These are phyloP conservation scores for Candolleomyces eurysporus DNA, from an alignment of 768 basidiomycete species.

Conservation along the genomic window DNA sequence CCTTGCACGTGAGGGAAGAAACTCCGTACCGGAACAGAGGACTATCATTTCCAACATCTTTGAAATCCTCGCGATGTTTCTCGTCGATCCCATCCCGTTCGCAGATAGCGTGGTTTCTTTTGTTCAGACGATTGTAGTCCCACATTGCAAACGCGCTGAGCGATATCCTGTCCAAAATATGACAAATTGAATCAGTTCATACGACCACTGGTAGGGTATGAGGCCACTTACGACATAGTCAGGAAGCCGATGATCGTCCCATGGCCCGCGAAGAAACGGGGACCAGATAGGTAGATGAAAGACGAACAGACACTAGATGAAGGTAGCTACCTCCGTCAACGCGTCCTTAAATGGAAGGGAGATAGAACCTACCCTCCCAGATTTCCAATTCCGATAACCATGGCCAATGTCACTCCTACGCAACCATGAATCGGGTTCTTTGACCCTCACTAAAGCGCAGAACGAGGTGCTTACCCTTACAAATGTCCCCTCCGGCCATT, in stretches of 20 bases:
- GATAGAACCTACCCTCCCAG: constrained; percentile 37
- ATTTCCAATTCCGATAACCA: constrained; percentile 55
- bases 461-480: constrained; percentile 15
- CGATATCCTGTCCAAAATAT: constrained; percentile 23
- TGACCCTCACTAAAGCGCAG: neutral
- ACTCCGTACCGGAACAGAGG: constrained; percentile 49
- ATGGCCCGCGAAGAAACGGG: constrained; percentile 37
- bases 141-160: constrained; percentile 44
- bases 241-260: constrained; percentile 29
- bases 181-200: neutral
- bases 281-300: constrained; percentile 36
- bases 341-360: neutral
- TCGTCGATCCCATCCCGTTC: constrained; percentile 38
- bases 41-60: constrained; percentile 48
- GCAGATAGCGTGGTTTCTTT: constrained; percentile 44
- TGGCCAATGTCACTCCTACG: constrained; percentile 39
- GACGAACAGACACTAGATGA: constrained; percentile 32
- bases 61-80: constrained; percentile 36
- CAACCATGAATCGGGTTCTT: constrained; percentile 14
- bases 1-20: neutral
- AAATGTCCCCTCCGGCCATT: constrained; percentile 55
- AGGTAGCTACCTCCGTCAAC: constrained; percentile 10
- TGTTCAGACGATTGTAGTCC: constrained; percentile 48
- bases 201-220: neutral
- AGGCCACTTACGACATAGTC: constrained; percentile 28